These are phyloP conservation scores for Penicillium ochrochloron DNA, from an alignment of 495 filamentous ascomycete species.

Conservation along the genomic window DNA sequence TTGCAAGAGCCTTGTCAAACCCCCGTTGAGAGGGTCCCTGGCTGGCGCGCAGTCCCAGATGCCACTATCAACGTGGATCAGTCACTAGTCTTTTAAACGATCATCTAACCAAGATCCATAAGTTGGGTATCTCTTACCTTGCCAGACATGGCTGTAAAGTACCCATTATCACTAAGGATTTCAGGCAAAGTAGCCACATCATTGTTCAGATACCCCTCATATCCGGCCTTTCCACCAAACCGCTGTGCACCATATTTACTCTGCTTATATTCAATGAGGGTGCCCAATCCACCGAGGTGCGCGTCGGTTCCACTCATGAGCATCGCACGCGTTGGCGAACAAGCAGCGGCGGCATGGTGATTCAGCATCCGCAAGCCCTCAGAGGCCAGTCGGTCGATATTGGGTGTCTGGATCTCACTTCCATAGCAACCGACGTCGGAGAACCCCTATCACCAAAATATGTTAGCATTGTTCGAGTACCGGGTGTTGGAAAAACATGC, in stretches of 20 bases:
- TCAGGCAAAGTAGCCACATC: slow-evolving; percentile 56
- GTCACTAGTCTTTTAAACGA: neutral
- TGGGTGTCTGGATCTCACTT: slow-evolving; percentile 38
- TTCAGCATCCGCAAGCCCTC: slow-evolving; percentile 35
- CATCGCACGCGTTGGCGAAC: slow-evolving; percentile 46
- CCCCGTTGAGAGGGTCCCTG: slow-evolving; percentile 16
- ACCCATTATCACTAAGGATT: slow-evolving; percentile 54
- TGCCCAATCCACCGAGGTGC: slow-evolving; percentile 39
- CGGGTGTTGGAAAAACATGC: neutral
- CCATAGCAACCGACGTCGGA: slow-evolving; percentile 34
- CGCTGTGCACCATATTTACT: slow-evolving; percentile 38
- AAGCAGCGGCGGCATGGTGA: slow-evolving; percentile 40
- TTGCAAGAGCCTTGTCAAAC: slow-evolving; percentile 29
- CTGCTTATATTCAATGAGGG: slow-evolving; percentile 31
- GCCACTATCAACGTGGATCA: slow-evolving; percentile 34
- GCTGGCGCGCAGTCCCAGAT: slow-evolving; percentile 15
- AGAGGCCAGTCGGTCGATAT: slow-evolving; percentile 33
- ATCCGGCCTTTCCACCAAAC: slow-evolving; percentile 46
- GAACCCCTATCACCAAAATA: slow-evolving; percentile 24
- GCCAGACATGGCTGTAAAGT: slow-evolving; percentile 57
- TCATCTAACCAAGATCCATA: neutral
- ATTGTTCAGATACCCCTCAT: slow-evolving; percentile 61
- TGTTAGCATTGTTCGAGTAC: neutral
- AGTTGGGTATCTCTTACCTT: slow-evolving; percentile 18
- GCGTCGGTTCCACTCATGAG: slow-evolving; percentile 59